phyloP scores from a whole-genome alignment of 441 rosid genomes.

The Theobroma grandiflorum region DNA sequence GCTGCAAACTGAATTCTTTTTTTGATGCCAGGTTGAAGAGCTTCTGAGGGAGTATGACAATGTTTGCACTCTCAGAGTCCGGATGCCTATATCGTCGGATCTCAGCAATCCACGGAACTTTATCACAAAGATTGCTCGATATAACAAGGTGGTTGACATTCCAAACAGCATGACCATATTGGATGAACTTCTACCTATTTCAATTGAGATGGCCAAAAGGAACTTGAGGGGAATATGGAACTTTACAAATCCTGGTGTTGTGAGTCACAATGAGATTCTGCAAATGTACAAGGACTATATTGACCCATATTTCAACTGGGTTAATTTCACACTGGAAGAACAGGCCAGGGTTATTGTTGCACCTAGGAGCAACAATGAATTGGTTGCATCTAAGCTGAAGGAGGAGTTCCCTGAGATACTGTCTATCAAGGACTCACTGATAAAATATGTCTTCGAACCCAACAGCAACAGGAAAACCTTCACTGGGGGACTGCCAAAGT shows the following conservation, averaged over 20 bases:
- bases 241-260: slow-evolving; percentile 56
- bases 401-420: slow-evolving; percentile 48
- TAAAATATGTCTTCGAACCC: slow-evolving; percentile 47
- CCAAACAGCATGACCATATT: slow-evolving; percentile 56
- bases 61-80: slow-evolving; percentile 50
- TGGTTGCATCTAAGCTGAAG: slow-evolving; percentile 51
- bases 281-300: slow-evolving; percentile 53
- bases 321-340: slow-evolving; percentile 49
- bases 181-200: slow-evolving; percentile 53
- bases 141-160: slow-evolving; percentile 52
- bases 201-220: slow-evolving; percentile 54
- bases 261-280: slow-evolving; percentile 54
- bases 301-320: slow-evolving; percentile 47
- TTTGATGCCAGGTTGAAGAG: slow-evolving; percentile 45
- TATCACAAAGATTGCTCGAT: slow-evolving; percentile 47
- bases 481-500: slow-evolving; percentile 5
- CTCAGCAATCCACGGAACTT: slow-evolving; percentile 51
- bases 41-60: slow-evolving; percentile 48
- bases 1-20: background rate
- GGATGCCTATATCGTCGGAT: slow-evolving; percentile 57
- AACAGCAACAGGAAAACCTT: slow-evolving; percentile 42
- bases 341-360: slow-evolving; percentile 50
- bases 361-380: slow-evolving; percentile 53
- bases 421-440: slow-evolving; percentile 50
- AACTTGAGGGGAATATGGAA: slow-evolving; percentile 52